Conservation (phyloP, 2,329 filamentous ascomycete genomes). For the Xylariales sp. region DNA sequence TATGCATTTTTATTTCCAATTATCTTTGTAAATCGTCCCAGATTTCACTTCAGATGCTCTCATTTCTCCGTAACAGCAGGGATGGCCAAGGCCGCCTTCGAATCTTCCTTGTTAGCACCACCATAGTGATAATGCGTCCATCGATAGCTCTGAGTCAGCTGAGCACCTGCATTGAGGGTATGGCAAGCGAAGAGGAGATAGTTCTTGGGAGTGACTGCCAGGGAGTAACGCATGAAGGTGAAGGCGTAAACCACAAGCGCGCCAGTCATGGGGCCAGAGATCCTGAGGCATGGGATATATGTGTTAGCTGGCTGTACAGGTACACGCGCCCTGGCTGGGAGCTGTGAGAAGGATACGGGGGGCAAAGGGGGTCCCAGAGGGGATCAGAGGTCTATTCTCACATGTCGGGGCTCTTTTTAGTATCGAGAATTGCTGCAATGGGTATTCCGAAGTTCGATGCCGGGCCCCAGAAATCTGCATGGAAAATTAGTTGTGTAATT, state of each 20-base stretch:
- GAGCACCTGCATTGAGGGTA: constrained; percentile 64
- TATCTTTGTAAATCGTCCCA: too few relatives aligned
- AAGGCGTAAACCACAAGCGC: constrained; percentile 65
- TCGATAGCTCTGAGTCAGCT: constrained; percentile 66
- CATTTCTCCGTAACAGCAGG: too few relatives aligned
- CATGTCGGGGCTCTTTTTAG: constrained; percentile 81
- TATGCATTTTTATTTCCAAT: too few relatives aligned
- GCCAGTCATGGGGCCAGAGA: constrained; percentile 66
- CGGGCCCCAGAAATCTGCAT: constrained; percentile 83
- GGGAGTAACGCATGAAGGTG: constrained; percentile 69
- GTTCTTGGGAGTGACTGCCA: constrained; percentile 62
- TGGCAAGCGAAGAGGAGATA: constrained; percentile 69
- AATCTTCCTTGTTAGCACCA: constrained; percentile 52
- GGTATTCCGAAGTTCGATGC: constrained; percentile 88
- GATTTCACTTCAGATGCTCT: too few relatives aligned
- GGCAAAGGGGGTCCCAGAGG: too few relatives aligned
- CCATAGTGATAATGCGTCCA: constrained; percentile 62
- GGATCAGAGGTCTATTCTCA: constrained; percentile 38
- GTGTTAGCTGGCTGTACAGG: too few relatives aligned
- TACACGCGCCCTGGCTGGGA: too few relatives aligned
- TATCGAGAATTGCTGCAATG: constrained; percentile 76
- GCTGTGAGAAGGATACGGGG: too few relatives aligned
- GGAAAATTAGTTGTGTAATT: too few relatives aligned
- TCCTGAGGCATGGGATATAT: constrained; percentile 50
- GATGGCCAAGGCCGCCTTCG: too few relatives aligned